Percentiles rank a stretch among this genome's conserved stretches.
These are phyloP conservation scores for Colletotrichum chrysophilum DNA, from an alignment of 2,329 filamentous ascomycete genomes.

Conservation along the genomic window DNA sequence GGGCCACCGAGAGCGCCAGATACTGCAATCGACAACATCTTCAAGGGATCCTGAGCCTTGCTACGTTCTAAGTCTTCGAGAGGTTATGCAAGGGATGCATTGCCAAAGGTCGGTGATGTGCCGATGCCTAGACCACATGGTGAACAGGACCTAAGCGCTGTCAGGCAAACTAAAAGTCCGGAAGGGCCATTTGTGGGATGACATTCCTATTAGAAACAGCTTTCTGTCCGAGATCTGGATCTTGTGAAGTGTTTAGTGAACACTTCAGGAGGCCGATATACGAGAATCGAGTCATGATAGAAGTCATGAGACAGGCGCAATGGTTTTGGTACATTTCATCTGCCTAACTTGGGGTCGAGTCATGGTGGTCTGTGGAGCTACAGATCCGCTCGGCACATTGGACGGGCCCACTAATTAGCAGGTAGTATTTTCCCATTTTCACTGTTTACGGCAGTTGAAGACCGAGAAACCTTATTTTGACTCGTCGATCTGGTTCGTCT, in stretches of 20 bases:
- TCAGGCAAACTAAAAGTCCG: neutral
- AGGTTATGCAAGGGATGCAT: neutral
- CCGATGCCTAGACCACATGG: neutral
- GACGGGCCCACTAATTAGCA: neutral
- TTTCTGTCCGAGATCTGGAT: neutral
- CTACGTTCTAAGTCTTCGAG: neutral
- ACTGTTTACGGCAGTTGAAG: neutral
- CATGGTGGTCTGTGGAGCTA: neutral
- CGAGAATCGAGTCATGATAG: neutral
- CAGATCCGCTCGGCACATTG: neutral
- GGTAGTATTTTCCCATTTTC: neutral
- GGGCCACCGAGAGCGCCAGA: neutral
- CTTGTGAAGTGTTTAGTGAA: neutral
- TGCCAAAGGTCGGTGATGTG: neutral
- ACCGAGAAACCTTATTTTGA: neutral
- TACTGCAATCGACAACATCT: neutral
- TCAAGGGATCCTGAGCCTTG: neutral
- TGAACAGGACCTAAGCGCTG: neutral
- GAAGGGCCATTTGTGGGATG: neutral
- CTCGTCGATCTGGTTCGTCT: neutral
- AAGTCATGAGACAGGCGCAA: neutral
- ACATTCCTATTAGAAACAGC: neutral
- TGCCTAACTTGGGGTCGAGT: neutral
- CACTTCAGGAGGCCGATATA: neutral
- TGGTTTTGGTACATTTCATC: neutral